Evolutionary conservation across 495 filamentous ascomycete genomes (phyloP).

Genomic region (Cercophora samala): DNA sequence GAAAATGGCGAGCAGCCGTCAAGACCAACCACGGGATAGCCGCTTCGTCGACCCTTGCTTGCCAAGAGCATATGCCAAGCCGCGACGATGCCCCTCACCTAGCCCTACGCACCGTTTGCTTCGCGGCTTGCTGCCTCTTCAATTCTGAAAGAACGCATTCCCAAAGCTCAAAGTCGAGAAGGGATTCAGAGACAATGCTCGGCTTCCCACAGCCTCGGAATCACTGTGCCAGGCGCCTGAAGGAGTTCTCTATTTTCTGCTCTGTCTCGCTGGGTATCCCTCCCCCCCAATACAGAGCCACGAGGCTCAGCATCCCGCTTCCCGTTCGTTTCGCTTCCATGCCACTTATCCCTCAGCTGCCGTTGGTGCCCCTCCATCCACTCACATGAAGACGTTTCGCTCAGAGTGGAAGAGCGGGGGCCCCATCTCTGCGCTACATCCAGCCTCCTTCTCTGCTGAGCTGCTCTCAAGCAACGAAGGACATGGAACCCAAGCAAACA

Average conservation of each 20-base stretch:
- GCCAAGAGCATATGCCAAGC: conserved; percentile 13
- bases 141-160: background rate
- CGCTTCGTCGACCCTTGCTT: conserved; percentile 5
- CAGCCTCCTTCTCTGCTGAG: background rate
- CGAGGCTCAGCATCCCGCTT: conserved; percentile 10
- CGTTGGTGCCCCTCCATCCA: conserved; percentile 6
- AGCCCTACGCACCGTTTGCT: conserved; percentile 27
- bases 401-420: background rate
- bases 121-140: conserved; percentile 11
- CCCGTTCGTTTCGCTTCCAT: conserved; percentile 1
- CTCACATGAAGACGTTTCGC: background rate
- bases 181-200: background rate
- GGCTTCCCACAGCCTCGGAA: background rate
- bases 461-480: background rate
- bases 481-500: background rate
- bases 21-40: conserved; percentile 14
- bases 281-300: background rate
- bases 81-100: conserved; percentile 23
- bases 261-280: background rate
- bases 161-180: background rate
- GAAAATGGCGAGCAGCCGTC: background rate
- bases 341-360: background rate
- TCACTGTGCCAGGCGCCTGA: background rate
- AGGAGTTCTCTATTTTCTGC: background rate
- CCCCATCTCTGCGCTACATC: background rate